phyloP scores from a whole-genome alignment of 2,329 filamentous ascomycete species.

The Escovopsis sp. region DNA sequence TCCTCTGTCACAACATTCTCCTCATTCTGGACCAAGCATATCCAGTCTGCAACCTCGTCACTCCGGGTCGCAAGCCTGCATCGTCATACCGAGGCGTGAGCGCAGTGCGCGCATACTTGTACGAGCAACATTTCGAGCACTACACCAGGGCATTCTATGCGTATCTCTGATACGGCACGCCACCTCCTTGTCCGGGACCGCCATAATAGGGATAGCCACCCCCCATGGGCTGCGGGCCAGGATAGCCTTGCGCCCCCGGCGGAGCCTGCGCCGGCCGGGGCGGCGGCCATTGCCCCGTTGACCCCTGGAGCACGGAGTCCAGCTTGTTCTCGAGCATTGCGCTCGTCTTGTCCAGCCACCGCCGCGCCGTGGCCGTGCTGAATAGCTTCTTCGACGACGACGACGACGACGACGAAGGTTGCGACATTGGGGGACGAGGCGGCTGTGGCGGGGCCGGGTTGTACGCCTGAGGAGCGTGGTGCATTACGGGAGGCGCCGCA shows the following conservation, averaged over 20 bases:
- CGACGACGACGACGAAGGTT: too few species aligned
- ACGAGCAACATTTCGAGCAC: too few species aligned
- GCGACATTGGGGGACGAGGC: slow-evolving; percentile 7
- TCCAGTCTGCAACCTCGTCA: too few species aligned
- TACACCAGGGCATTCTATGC: too few species aligned
- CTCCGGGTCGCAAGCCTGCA: too few species aligned
- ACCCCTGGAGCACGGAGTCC: slow-evolving; percentile 15
- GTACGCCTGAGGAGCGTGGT: slow-evolving; percentile 13
- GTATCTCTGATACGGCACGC: too few species aligned
- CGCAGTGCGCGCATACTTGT: too few species aligned
- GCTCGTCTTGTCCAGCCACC: slow-evolving; percentile 21
- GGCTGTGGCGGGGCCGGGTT: slow-evolving; percentile 6
- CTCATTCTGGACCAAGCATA: too few species aligned
- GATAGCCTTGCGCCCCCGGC: slow-evolving; percentile 1
- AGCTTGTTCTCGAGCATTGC: slow-evolving; percentile 19
- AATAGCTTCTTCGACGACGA: slow-evolving; percentile 11
- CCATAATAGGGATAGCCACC: not conserved
- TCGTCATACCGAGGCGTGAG: too few species aligned
- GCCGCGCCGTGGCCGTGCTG: slow-evolving; percentile 18
- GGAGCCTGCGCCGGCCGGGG: slow-evolving; percentile 5
- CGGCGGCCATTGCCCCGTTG: slow-evolving; percentile 2
- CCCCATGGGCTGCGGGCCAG: slow-evolving; percentile 1
- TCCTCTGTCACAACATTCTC: too few species aligned
- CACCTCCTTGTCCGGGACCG: not conserved
- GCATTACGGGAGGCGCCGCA: slow-evolving; percentile 18